phyloP scores from a whole-genome alignment of 1,139 yeast genomes.

The Candida labiduridarum region DNA sequence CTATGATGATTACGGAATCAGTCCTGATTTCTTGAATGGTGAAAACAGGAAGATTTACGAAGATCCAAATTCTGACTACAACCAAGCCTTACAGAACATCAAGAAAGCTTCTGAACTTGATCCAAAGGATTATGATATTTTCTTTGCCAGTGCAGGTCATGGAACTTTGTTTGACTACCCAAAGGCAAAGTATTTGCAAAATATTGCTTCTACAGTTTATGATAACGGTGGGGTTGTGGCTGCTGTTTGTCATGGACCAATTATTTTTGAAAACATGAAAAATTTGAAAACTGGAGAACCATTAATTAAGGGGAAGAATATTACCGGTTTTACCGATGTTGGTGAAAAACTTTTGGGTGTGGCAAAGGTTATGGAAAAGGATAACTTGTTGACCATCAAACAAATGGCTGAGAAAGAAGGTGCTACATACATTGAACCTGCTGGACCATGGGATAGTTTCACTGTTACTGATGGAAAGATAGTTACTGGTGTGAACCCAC shows the following conservation, averaged over 20 bases:
- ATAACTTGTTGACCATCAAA: constrained; percentile 37
- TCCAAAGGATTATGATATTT: constrained; percentile 51
- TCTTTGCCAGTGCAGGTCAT: constrained; percentile 69
- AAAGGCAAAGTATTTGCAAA: constrained; percentile 47
- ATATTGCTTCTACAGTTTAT: constrained; percentile 48
- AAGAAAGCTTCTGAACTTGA: constrained; percentile 48
- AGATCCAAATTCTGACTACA: constrained; percentile 42
- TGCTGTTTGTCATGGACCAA: constrained; percentile 72
- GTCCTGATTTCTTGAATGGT: constrained; percentile 40
- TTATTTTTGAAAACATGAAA: constrained; percentile 49
- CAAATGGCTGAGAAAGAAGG: constrained; percentile 38
- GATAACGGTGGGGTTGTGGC: constrained; percentile 55
- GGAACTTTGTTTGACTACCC: constrained; percentile 63
- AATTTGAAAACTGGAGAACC: constrained; percentile 45
- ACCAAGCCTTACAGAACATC: constrained; percentile 31
- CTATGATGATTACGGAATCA: constrained; percentile 54
- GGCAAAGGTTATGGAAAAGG: constrained; percentile 32
- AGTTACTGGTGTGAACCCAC: constrained; percentile 67
- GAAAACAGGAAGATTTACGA: constrained; percentile 43
- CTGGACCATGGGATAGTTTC: constrained; percentile 55
- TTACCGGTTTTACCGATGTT: constrained; percentile 62
- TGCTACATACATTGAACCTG: constrained; percentile 48
- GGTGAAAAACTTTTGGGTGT: constrained; percentile 52
- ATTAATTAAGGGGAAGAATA: constrained; percentile 52
- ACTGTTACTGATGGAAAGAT: constrained; percentile 55